Base-by-base conservation (phyloP, 75 land plant species). In the Selaginella moellendorffii region DNA sequence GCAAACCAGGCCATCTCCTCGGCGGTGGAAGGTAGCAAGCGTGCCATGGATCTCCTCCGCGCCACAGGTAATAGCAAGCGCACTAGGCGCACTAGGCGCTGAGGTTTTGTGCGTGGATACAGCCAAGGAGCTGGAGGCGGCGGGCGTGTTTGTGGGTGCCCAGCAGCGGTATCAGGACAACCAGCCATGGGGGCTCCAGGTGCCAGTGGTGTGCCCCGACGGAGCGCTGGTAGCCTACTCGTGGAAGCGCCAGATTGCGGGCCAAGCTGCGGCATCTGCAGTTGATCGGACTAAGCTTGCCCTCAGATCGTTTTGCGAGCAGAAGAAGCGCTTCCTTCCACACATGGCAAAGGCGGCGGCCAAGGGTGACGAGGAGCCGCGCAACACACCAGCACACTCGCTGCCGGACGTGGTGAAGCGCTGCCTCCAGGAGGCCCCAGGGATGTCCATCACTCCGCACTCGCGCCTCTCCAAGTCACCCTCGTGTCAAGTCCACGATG, bases 211-310 rank as follows among this genome's bases (percentile, higher is more conserved):
- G 54, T 86, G 90, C 71, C 97, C 90, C 5, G 99, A 95, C 78
- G 99, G 99, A 62, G 90, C 90, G 1, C 81, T 86, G 63, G 90
- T 85, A 61, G 87, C 96, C 14, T 89, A 89, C 73, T 90, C 99
- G 42, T 95, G 99, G 96, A 95, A 95, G 42, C 90, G 96, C 0
- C 99, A 95, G 46, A 84, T 95, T 29, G 98, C 98, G 63, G 98
- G 98, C 42, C 98, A 95, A 74, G 99, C 99, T 70, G 99, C 90
- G 66, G 96, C 96, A 29, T 89, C 96, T 58, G 96, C 96, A 2
- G 87, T 86, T 65, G 99, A 95, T 52, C 70, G 96, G 51, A 82
- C 96, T 46, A 89, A 96, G 67, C 72, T 95, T 54, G 99, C 99
- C 30, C 78, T 95, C 24, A 95, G 83, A 75, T 84, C 99, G 24